Percentiles rank a stretch among this genome's conserved stretches.
These are phyloP conservation scores for Stygiomarasmius scandens DNA, from an alignment of 1,284 basidiomycete species.

Conservation along the genomic window DNA sequence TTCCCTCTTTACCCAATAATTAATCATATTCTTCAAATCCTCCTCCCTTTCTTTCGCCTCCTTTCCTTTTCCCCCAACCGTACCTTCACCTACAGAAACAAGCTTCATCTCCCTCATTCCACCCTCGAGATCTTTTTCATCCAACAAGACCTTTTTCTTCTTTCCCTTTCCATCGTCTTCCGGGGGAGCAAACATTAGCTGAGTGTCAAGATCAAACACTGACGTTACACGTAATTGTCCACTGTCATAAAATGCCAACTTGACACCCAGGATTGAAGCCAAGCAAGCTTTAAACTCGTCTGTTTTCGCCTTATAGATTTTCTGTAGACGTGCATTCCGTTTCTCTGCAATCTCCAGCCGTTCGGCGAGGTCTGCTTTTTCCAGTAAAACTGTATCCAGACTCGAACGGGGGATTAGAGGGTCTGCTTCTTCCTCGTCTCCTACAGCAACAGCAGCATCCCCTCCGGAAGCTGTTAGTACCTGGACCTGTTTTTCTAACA, in stretches of 20 bases:
- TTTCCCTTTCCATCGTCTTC: slow-evolving; percentile 24
- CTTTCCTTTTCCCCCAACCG: neutral
- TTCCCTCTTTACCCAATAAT: slow-evolving; percentile 72
- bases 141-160: neutral
- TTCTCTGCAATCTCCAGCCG: slow-evolving; percentile 75
- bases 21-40: slow-evolving; percentile 67
- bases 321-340: slow-evolving; percentile 67
- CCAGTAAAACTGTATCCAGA: slow-evolving; percentile 64
- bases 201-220: slow-evolving; percentile 72
- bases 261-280: slow-evolving; percentile 80
- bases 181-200: slow-evolving; percentile 70
- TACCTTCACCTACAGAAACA: slow-evolving; percentile 65
- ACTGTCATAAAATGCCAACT: slow-evolving; percentile 82
- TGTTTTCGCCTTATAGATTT: slow-evolving; percentile 76
- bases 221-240: slow-evolving; percentile 83
- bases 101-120: slow-evolving; percentile 58
- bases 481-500: slow-evolving; percentile 50
- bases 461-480: slow-evolving; percentile 19
- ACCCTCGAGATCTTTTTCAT: neutral
- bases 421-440: slow-evolving; percentile 27
- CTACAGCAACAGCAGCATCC: slow-evolving; percentile 14
- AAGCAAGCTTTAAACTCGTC: slow-evolving; percentile 83
- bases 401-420: slow-evolving; percentile 66
- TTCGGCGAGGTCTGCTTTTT: slow-evolving; percentile 64
- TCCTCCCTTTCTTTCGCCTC: slow-evolving; percentile 46